Evolutionary conservation across 805 yeast species (phyloP).

Genomic region (Sugiyamaella marilandica): DNA sequence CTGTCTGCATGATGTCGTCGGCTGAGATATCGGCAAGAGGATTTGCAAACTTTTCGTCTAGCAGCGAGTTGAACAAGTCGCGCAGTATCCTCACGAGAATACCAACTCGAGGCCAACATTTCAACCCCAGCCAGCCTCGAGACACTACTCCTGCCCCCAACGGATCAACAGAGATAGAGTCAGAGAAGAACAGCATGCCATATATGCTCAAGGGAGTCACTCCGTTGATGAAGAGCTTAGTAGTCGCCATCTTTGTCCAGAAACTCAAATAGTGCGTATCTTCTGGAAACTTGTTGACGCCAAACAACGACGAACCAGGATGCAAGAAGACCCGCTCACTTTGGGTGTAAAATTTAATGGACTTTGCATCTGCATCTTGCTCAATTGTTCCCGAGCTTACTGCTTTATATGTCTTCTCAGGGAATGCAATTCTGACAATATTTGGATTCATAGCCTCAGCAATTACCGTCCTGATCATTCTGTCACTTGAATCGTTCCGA

Average conservation of each 20-base stretch:
- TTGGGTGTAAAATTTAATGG: conserved; percentile 67
- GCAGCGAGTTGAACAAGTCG: conserved; percentile 57
- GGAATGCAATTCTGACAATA: conserved; percentile 72
- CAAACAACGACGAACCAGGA: conserved; percentile 76
- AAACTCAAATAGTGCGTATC: conserved; percentile 52
- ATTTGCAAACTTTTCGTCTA: conserved; percentile 54
- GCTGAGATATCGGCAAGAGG: conserved; percentile 36
- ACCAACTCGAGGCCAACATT: conserved; percentile 93
- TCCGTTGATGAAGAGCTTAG: conserved; percentile 66
- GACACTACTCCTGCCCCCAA: conserved; percentile 75
- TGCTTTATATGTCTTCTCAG: conserved; percentile 69
- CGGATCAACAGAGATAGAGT: conserved; percentile 46
- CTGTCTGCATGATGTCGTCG: conserved; percentile 29
- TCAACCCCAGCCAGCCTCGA: conserved; percentile 84
- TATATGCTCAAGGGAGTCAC: conserved; percentile 74
- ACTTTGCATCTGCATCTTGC: conserved; percentile 74
- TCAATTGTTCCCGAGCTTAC: conserved; percentile 77
- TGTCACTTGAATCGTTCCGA: conserved; percentile 45
- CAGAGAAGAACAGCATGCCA: conserved; percentile 78
- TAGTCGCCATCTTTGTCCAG: conserved; percentile 52
- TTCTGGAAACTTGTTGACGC: conserved; percentile 37
- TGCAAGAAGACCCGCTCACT: conserved; percentile 78
- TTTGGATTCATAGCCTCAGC: conserved; percentile 84
- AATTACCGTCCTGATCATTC: conserved; percentile 59
- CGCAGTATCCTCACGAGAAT: conserved; percentile 73